Evolutionary conservation across 345 rosid species (phyloP).

Genomic region (Ceriops zippeliana): DNA sequence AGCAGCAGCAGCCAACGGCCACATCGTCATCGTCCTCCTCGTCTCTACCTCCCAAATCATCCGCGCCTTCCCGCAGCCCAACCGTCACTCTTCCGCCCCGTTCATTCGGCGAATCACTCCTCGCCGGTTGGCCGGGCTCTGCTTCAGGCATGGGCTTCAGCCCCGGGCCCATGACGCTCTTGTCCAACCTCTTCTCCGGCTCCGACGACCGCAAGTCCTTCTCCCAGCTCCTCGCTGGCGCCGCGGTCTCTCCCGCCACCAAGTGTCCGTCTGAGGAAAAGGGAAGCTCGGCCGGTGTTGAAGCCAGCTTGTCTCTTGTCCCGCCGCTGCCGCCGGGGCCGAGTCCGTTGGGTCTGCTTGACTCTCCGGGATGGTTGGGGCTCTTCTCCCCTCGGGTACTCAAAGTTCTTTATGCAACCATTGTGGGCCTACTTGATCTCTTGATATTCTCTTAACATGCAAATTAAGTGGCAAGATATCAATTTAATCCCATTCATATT

Average conservation of each 20-base stretch:
- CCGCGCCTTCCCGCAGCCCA: constrained; percentile 38
- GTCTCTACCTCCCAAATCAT: constrained; percentile 20
- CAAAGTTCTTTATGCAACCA: too few relatives aligned
- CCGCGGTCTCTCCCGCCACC: constrained; percentile 52
- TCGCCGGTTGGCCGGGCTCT: constrained; percentile 22
- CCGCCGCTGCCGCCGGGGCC: constrained; percentile 46
- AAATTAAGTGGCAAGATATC: too few relatives aligned
- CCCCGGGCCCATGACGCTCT: constrained; percentile 86
- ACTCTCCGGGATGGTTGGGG: constrained; percentile 54
- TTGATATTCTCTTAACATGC: too few relatives aligned
- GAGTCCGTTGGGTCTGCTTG: constrained; percentile 54
- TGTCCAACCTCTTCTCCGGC: constrained; percentile 65
- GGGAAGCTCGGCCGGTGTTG: constrained; percentile 23
- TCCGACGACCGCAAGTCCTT: constrained; percentile 66
- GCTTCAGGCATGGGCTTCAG: constrained; percentile 46
- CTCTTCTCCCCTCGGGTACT: constrained; percentile 67
- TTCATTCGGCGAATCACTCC: constrained; percentile 38
- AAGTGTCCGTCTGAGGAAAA: not conserved
- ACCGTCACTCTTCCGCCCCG: constrained; percentile 61
- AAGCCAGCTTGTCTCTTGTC: constrained; percentile 37
- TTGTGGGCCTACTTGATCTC: too few relatives aligned
- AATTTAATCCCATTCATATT: too few relatives aligned
- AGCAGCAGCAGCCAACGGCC: not conserved
- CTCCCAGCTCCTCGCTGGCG: constrained; percentile 77
- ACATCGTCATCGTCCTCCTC: constrained; percentile 16